Conservation (phyloP, 2,329 filamentous ascomycete genomes). For the Venturia asperata region DNA sequence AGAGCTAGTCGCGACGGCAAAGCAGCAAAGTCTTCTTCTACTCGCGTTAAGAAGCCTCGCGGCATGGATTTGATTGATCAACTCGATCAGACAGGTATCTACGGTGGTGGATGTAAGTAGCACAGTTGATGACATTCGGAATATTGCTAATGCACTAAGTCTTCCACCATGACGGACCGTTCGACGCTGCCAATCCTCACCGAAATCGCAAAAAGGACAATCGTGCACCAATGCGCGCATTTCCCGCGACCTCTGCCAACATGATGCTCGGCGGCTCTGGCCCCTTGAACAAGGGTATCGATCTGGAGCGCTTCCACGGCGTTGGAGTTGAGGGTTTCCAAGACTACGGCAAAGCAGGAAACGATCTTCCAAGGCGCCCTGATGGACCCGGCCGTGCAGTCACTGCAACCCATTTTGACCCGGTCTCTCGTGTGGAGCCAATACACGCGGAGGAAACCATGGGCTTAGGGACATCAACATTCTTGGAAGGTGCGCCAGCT, state of each 20-base stretch:
- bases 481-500: slow-evolving; percentile 88
- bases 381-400: slow-evolving; percentile 36
- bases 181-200: slow-evolving; percentile 91
- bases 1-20: slow-evolving; percentile 36
- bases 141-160: slow-evolving; percentile 46
- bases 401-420: slow-evolving; percentile 50
- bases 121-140: slow-evolving; percentile 7
- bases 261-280: slow-evolving; percentile 85
- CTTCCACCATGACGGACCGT: slow-evolving; percentile 96
- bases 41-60: slow-evolving; percentile 34
- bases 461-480: slow-evolving; percentile 88
- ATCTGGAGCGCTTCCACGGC: slow-evolving; percentile 85
- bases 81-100: slow-evolving; percentile 91
- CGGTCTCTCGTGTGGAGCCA: slow-evolving; percentile 58
- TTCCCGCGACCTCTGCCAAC: slow-evolving; percentile 86
- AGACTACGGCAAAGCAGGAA: slow-evolving; percentile 58
- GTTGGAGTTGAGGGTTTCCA: slow-evolving; percentile 76
- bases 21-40: slow-evolving; percentile 29
- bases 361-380: slow-evolving; percentile 23
- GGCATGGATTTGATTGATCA: slow-evolving; percentile 89
- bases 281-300: slow-evolving; percentile 71
- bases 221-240: slow-evolving; percentile 90
- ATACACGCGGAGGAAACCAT: slow-evolving; percentile 78
- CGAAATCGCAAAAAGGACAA: slow-evolving; percentile 79
- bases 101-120: slow-evolving; percentile 76